phyloP scores from a whole-genome alignment of 441 rosid species.

The Capsella rubella region DNA sequence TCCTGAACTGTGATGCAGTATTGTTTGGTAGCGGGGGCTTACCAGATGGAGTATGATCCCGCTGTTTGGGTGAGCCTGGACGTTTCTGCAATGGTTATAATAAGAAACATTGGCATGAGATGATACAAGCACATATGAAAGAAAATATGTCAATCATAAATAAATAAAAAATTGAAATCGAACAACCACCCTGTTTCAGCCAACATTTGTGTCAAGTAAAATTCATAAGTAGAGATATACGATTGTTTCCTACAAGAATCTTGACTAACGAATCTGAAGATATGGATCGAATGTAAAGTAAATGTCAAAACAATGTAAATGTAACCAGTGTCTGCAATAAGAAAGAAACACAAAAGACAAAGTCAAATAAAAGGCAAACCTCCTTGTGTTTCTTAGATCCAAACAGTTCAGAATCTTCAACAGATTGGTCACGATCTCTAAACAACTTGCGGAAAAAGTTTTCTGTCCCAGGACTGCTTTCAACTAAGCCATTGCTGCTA shows the following conservation, averaged over 20 bases:
- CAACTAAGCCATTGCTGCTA: constrained; percentile 61
- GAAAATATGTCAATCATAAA: constrained; percentile 7
- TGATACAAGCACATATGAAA: constrained; percentile 27
- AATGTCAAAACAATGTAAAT: constrained; percentile 21
- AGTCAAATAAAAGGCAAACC: constrained; percentile 52
- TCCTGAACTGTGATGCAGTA: constrained; percentile 79
- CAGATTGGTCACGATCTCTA: constrained; percentile 91
- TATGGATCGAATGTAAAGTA: constrained; percentile 19
- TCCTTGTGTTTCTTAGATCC: constrained; percentile 81
- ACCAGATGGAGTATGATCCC: constrained; percentile 64
- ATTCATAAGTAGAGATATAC: constrained; percentile 10
- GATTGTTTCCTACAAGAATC: constrained; percentile 27
- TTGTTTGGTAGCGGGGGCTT: constrained; percentile 87
- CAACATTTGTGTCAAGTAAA: constrained; percentile 22
- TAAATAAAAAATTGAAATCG: constrained; percentile 17
- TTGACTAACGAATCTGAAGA: constrained; percentile 23
- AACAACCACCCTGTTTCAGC: constrained; percentile 28
- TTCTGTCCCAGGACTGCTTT: constrained; percentile 96
- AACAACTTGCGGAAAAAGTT: constrained; percentile 95
- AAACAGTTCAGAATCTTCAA: constrained; percentile 92
- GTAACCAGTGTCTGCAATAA: constrained; percentile 17
- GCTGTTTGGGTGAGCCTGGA: constrained; percentile 90
- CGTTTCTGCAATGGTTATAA: constrained; percentile 60
- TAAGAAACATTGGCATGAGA: constrained; percentile 33
- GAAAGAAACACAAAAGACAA: constrained; percentile 24